Evolutionary conservation across 208 protist genomes (phyloP).

Genomic region (Crithidia brevicula): DNA sequence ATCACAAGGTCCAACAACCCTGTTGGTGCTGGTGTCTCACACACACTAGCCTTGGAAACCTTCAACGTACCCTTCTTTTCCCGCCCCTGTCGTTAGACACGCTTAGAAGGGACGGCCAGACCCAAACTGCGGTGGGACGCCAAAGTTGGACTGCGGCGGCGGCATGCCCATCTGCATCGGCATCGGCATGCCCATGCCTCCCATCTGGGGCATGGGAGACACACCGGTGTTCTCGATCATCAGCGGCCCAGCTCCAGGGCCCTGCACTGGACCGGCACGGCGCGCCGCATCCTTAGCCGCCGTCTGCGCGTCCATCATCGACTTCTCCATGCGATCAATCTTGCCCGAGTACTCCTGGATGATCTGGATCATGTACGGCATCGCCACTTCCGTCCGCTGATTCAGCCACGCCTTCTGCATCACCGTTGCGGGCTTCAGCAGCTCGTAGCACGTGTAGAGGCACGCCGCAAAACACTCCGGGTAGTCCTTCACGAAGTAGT

Average conservation of each 20-base stretch:
- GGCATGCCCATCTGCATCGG: constrained; percentile 50
- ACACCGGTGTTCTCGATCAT: constrained; percentile 76
- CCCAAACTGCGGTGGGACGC: constrained; percentile 57
- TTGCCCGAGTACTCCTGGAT: constrained; percentile 94
- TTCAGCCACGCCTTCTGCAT: constrained; percentile 99
- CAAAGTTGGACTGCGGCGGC: constrained; percentile 43
- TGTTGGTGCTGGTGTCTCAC: too few species aligned
- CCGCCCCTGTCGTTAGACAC: neutral
- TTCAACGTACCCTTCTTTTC: neutral
- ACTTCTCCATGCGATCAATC: constrained; percentile 86
- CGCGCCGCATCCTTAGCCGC: constrained; percentile 86
- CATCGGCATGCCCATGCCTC: constrained; percentile 31
- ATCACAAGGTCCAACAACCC: too few species aligned
- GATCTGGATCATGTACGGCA: constrained; percentile 99
- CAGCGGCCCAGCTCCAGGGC: constrained; percentile 39
- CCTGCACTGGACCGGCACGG: constrained; percentile 57
- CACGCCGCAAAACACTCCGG: constrained; percentile 96
- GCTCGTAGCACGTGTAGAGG: constrained; percentile 99
- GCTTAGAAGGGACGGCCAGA: constrained; percentile 60
- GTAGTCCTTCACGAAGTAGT: constrained; percentile 97
- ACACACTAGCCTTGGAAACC: too few species aligned
- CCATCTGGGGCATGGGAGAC: constrained; percentile 33
- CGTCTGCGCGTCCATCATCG: constrained; percentile 79
- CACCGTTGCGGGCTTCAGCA: constrained; percentile 94
- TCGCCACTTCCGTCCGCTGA: constrained; percentile 97